phyloP scores from a whole-genome alignment of 257 asterid genomes.

The Sherardia arvensis region DNA sequence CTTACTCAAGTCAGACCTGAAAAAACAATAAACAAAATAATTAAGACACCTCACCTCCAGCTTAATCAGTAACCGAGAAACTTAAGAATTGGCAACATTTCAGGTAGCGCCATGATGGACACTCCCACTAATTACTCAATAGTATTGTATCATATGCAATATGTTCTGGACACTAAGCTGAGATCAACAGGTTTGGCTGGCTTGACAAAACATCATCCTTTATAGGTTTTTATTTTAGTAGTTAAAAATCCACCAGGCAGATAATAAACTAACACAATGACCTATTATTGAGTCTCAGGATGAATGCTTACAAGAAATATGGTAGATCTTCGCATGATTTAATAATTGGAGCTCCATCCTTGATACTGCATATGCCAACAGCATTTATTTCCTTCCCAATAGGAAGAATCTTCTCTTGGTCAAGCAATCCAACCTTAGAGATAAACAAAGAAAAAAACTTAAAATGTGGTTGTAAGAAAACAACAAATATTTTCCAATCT shows the following conservation, averaged over 20 bases:
- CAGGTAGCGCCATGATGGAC: not conserved
- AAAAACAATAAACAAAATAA: conserved; percentile 9
- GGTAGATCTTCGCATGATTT: conserved; percentile 75
- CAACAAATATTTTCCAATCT: not conserved
- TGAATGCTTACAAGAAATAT: conserved; percentile 58
- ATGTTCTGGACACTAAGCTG: not conserved
- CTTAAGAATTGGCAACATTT: not conserved
- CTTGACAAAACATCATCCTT: not conserved
- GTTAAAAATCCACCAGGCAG: not conserved
- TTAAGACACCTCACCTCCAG: not conserved
- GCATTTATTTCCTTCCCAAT: conserved; percentile 75
- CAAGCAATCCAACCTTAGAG: conserved; percentile 71
- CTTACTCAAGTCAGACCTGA: conserved; percentile 65
- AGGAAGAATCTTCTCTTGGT: conserved; percentile 84
- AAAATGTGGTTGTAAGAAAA: not conserved
- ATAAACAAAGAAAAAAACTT: not conserved
- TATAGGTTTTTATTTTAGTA: not conserved
- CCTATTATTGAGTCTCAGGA: not conserved
- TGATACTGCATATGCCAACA: conserved; percentile 59
- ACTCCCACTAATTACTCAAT: not conserved
- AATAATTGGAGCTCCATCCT: conserved; percentile 58
- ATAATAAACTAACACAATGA: not conserved
- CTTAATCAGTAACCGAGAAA: not conserved
- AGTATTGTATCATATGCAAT: not conserved
- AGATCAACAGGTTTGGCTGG: not conserved